phyloP scores from a whole-genome alignment of 805 yeast species.

The Candida rishiriensis region DNA sequence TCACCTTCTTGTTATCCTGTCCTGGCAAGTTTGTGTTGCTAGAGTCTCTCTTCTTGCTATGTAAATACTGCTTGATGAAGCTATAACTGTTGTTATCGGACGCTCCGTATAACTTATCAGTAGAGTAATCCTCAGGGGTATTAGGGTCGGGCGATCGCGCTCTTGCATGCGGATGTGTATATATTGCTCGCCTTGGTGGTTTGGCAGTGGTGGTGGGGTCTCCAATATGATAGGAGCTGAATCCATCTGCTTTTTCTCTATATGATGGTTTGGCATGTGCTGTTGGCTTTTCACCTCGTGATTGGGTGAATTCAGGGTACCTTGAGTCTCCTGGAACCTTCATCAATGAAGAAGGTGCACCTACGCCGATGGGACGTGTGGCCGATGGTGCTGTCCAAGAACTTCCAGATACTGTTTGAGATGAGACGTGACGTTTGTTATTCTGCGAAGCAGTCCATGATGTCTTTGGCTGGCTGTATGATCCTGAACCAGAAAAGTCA shows the following conservation, averaged over 20 bases:
- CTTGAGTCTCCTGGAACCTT: slow-evolving; percentile 2
- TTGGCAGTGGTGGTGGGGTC: neutral
- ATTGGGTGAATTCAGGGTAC: slow-evolving; percentile 1
- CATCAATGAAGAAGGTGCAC: neutral
- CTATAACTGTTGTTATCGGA: slow-evolving; percentile 14
- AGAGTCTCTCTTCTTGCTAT: slow-evolving; percentile 10
- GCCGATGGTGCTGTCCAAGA: neutral
- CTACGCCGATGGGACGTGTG: neutral
- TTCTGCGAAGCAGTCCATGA: slow-evolving; percentile 7
- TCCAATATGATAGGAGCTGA: neutral
- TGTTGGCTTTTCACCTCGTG: neutral
- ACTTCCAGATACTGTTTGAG: neutral
- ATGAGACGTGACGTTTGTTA: neutral
- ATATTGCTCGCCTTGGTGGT: neutral
- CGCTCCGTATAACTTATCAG: slow-evolving; percentile 10
- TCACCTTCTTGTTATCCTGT: slow-evolving; percentile 7
- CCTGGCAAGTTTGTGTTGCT: slow-evolving; percentile 1
- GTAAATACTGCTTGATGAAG: slow-evolving; percentile 14
- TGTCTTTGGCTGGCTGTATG: slow-evolving; percentile 2
- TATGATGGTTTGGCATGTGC: neutral
- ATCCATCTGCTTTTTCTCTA: neutral
- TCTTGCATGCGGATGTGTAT: neutral
- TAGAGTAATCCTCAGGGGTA: slow-evolving; percentile 1
- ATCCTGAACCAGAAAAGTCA: neutral
- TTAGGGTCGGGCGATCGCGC: neutral